Percentiles rank a stretch among this genome's conserved stretches.
These are phyloP conservation scores for Moricandia arvensis DNA, from an alignment of 345 rosid genomes.

Conservation along the genomic window DNA sequence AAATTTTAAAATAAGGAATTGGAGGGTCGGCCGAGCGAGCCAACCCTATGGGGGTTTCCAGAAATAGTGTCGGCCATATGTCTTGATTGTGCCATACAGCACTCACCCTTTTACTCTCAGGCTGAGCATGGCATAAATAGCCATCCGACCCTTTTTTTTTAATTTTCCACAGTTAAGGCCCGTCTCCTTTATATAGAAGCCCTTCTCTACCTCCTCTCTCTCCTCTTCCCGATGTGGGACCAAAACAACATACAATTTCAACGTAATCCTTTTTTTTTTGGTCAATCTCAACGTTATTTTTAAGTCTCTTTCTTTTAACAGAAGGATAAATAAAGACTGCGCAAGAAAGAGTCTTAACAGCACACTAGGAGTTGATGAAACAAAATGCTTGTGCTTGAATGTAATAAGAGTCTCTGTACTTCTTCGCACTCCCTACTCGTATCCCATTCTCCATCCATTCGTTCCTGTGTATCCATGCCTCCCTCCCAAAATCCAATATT, in stretches of 20 bases:
- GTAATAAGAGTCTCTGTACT: constrained; percentile 87
- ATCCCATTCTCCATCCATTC: constrained; percentile 90
- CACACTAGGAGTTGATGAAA: constrained; percentile 56
- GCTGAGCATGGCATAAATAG: constrained; percentile 69
- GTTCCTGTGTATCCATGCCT: constrained; percentile 82
- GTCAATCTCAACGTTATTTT: background rate
- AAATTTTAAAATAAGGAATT: background rate
- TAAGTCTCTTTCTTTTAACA: background rate
- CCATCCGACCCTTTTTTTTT: constrained; percentile 92
- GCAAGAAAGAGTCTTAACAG: background rate
- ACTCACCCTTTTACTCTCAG: constrained; percentile 43
- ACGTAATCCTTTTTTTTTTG: too few relatives aligned
- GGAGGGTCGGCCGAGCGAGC: constrained; percentile 84
- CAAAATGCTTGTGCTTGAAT: constrained; percentile 83
- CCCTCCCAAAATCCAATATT: constrained; percentile 77
- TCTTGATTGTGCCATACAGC: constrained; percentile 89
- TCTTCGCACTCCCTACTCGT: constrained; percentile 66
- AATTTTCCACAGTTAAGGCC: fast-evolving
- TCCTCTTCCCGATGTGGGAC: constrained; percentile 32
- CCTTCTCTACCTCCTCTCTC: background rate
- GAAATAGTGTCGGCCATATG: constrained; percentile 90
- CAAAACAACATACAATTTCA: background rate
- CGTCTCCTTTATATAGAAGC: background rate
- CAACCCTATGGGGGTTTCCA: constrained; percentile 54
- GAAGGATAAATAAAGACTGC: background rate